Conservation (phyloP, 352 stramenopile species). For the Globisporangium mamillatum region DNA sequence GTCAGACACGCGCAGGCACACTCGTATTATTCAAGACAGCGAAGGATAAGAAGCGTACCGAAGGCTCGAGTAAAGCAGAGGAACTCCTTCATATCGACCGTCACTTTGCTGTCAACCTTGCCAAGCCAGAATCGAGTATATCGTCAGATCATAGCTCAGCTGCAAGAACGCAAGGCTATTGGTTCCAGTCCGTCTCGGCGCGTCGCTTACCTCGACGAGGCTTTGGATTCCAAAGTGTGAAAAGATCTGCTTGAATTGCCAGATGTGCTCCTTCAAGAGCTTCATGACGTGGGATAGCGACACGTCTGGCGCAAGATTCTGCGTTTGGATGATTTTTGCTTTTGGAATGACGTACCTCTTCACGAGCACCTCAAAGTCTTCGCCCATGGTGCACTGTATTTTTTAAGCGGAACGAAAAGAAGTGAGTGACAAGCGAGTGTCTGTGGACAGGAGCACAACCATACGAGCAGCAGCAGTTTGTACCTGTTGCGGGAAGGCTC, state of each 20-base stretch:
- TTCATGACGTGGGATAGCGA: constrained; percentile 69
- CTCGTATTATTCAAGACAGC: background rate
- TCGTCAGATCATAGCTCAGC: background rate
- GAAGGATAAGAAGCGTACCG: constrained; percentile 31
- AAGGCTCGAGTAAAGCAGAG: constrained; percentile 68
- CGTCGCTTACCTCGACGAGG: constrained; percentile 36
- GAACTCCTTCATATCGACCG: constrained; percentile 61
- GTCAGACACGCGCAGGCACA: background rate
- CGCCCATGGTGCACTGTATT: constrained; percentile 15
- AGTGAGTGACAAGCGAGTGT: background rate
- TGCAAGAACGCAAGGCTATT: background rate
- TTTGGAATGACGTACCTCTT: constrained; percentile 47
- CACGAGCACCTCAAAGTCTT: constrained; percentile 43
- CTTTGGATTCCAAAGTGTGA: constrained; percentile 68
- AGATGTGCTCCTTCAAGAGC: constrained; percentile 62
- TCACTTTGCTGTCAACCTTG: constrained; percentile 49
- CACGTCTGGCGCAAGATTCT: constrained; percentile 65
- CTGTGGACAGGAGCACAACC: background rate
- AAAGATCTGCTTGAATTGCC: constrained; percentile 77
- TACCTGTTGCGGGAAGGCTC: constrained; percentile 28
- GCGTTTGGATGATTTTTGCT: constrained; percentile 51
- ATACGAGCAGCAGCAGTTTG: background rate
- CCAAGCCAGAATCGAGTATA: background rate
- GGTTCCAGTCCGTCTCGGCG: background rate
- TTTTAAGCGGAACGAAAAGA: constrained; percentile 1